Percentiles rank a stretch among this genome's conserved stretches.
Evolutionary conservation across 2,329 filamentous ascomycete species (phyloP).

Genomic region (Lachnellula subtilissima): DNA sequence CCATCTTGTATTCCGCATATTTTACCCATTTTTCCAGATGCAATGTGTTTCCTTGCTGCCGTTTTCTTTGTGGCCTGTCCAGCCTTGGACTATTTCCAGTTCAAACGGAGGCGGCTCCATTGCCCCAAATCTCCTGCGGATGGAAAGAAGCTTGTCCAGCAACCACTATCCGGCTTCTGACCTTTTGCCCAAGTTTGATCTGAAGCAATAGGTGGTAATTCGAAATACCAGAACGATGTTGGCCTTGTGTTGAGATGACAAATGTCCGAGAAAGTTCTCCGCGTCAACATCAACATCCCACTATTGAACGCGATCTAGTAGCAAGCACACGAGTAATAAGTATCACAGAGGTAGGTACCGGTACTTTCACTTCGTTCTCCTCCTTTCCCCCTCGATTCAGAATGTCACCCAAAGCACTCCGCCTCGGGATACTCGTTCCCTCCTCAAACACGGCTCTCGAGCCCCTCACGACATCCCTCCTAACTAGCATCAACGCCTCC

Average conservation of each 20-base stretch:
- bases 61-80: too few relatives aligned
- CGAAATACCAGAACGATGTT: too few relatives aligned
- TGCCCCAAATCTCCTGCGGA: neutral
- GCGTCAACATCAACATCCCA: neutral
- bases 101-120: neutral
- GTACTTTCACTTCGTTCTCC: neutral
- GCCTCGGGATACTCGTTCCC: slow-evolving; percentile 39
- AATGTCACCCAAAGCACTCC: slow-evolving; percentile 8
- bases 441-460: slow-evolving; percentile 42
- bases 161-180: too few relatives aligned
- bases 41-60: too few relatives aligned
- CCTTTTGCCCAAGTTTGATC: too few relatives aligned
- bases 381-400: neutral
- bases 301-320: neutral
- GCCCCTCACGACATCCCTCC: slow-evolving; percentile 36
- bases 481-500: slow-evolving; percentile 24
- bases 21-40: too few relatives aligned
- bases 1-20: too few relatives aligned
- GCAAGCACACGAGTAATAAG: neutral
- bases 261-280: neutral
- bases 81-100: neutral
- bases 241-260: neutral
- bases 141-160: neutral
- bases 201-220: too few relatives aligned
- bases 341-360: neutral